Evolutionary conservation across 2,329 filamentous ascomycete species (phyloP), one percentile per base, ranked within the genome.

Genomic region (Colletotrichum salicis): DNA sequence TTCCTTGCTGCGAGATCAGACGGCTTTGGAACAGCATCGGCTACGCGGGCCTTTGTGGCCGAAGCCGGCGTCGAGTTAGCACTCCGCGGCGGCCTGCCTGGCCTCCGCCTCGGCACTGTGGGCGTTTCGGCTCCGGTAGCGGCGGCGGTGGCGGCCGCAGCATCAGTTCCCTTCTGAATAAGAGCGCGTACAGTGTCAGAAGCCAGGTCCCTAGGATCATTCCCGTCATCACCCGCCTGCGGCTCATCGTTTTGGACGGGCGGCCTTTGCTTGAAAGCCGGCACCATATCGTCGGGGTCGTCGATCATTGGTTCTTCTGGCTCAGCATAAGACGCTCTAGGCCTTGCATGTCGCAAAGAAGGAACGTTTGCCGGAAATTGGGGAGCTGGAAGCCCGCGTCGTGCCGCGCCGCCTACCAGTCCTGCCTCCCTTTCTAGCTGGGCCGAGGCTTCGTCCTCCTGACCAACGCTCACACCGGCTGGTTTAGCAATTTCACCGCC

Each of bases 291-390:
- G 12, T 86, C 80, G 19, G 84, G 84, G 37, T 88, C 85, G 4
- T 84, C 82, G 8, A 80, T 79, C 27, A 74, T 37, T 10, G 68
- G 64, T 48, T 88, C 84, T 35, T 86, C 86, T 1, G 82, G 77
- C 60, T 88, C 87, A 3, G 85, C 79, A 65, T 89, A 90, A 1
- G 87, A 88, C 35, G 82, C 74, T 74, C 79, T 84, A 6, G 88
- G 87, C 73, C 85, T 87, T 10, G 88, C 86, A 71, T 88, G 87
- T 27, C 88, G 83, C 24, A 89, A 79, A 12, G 81, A 79, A 27
- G 87, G 87, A 37, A 86, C 81, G 22, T 88, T 84, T 2, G 83
- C 73, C 24, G 56, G 66, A 12, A 64, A 74, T 12, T 56, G 22
- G 10, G 70, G 65, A 24, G 67, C 56, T 33, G 54, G 13, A n/a